Percentiles rank a stretch among this genome's conserved stretches.
Evolutionary conservation across 2,329 filamentous ascomycete species (phyloP).

Genomic region (Ceratocystis cubensis): DNA sequence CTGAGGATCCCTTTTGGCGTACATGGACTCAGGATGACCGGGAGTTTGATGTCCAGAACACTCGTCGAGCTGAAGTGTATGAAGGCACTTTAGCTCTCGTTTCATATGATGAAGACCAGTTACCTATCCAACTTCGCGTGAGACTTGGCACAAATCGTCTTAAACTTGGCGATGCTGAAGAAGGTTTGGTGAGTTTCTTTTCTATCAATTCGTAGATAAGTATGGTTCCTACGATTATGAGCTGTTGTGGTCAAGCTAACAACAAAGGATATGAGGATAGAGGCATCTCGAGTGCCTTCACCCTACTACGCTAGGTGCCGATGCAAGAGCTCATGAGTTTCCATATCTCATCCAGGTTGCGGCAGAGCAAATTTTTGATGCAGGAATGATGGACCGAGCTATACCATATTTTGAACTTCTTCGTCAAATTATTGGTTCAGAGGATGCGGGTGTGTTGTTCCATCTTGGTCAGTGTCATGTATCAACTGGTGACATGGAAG

Average conservation of each 20-base stretch:
- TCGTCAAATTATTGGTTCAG: constrained; percentile 35
- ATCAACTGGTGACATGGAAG: constrained; percentile 46
- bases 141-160: constrained; percentile 78
- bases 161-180: constrained; percentile 51
- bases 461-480: constrained; percentile 58
- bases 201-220: background rate
- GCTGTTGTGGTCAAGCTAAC: constrained; percentile 11
- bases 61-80: constrained; percentile 49
- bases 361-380: constrained; percentile 36
- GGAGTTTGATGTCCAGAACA: constrained; percentile 72
- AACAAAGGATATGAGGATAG: constrained; percentile 5
- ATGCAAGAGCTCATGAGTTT: constrained; percentile 38
- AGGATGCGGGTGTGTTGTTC: constrained; percentile 41
- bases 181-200: constrained; percentile 53
- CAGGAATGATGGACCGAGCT: constrained; percentile 31
- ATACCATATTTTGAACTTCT: constrained; percentile 46
- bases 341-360: constrained; percentile 67
- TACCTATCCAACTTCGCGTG: constrained; percentile 67
- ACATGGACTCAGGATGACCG: constrained; percentile 58
- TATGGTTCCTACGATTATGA: background rate
- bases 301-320: constrained; percentile 34
- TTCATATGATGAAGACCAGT: constrained; percentile 51
- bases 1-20: constrained; percentile 67
- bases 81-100: constrained; percentile 47
- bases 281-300: constrained; percentile 58